phyloP scores from a whole-genome alignment of 2,329 filamentous ascomycete genomes.

The Fusarium keratoplasticum region DNA sequence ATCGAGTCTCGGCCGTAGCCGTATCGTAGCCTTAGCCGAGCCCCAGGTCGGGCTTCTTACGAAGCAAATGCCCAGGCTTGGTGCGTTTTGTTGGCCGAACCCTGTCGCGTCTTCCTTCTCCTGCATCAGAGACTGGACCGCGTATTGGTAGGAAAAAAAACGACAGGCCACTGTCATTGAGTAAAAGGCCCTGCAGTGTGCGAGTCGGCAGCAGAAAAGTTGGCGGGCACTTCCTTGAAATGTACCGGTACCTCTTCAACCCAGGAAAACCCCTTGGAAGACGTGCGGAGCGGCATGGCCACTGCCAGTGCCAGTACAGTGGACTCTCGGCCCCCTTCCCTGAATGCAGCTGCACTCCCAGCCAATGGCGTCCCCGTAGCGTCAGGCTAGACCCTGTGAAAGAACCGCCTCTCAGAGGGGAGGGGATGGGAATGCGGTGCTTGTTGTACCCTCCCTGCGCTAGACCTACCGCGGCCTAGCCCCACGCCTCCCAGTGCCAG shows the following conservation, averaged over 20 bases:
- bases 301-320: not conserved
- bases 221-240: not conserved
- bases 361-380: constrained; percentile 4
- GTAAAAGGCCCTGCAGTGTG: not conserved
- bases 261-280: constrained; percentile 13
- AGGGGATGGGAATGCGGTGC: constrained; percentile 7
- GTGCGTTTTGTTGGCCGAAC: not conserved
- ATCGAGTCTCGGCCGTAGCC: constrained; percentile 10
- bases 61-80: not conserved
- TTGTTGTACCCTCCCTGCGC: not conserved
- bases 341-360: constrained; percentile 1
- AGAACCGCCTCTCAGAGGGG: not conserved
- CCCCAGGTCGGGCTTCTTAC: not conserved
- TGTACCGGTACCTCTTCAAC: not conserved
- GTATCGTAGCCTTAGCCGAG: constrained; percentile 10
- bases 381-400: constrained; percentile 22
- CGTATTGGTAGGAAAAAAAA: not conserved
- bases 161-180: not conserved
- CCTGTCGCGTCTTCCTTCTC: not conserved
- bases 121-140: not conserved
- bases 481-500: not conserved
- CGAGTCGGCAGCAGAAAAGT: not conserved
- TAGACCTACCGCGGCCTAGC: not conserved
- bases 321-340: constrained; percentile 34
- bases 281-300: constrained; percentile 16